Evolutionary conservation across 2,329 filamentous ascomycete genomes (phyloP), one percentile per base, ranked within the genome.

Genomic region (Aschersonia sp.): DNA sequence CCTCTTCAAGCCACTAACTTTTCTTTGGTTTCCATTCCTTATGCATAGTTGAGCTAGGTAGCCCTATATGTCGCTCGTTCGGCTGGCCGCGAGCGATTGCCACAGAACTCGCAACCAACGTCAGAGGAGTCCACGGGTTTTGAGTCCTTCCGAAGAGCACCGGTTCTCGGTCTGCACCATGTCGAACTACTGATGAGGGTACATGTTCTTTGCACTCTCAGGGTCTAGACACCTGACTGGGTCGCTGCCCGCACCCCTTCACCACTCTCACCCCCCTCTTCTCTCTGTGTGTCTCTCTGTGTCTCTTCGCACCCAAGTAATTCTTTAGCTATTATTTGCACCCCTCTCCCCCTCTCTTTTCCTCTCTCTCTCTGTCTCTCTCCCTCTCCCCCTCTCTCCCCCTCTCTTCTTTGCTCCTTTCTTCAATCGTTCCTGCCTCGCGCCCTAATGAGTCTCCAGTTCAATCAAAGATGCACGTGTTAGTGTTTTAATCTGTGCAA

Each of bases 11-110:
- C 45, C 37, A 40, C 43, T 22, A 37, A 11, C 10, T 41, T 40
- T 46, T 44, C 43, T 41, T 32, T 46, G 40, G 44, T 22, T 39
- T 30, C 22, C 37, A 29, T 42, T 47, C 43, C 48, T 49, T 39
- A 37, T 49, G 48, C 48, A 45, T 47, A 12, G 44, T 39, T 14
- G 44, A 41, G 44, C 32, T 47, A 40, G 45, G 45, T 50, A 50
- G 48, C 48, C 48, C 48, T 49, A 45, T 49, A 49, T 48, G 46
- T 48, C 32, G 44, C 45, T 47, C 48, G 41, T 45, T 47, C 42
- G 43, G 43, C 39, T 41, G 37, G 43, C 43, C 30, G 9, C 32
- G 29, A 29, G 14, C 14, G 29, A 29, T 29, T 10, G 47, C 30
- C 44, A 44, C 32, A 12, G 45, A 44, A n/a, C 40, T 46, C 41